Evolutionary conservation across 768 basidiomycete species (phyloP).

Genomic region (Postia placenta): DNA sequence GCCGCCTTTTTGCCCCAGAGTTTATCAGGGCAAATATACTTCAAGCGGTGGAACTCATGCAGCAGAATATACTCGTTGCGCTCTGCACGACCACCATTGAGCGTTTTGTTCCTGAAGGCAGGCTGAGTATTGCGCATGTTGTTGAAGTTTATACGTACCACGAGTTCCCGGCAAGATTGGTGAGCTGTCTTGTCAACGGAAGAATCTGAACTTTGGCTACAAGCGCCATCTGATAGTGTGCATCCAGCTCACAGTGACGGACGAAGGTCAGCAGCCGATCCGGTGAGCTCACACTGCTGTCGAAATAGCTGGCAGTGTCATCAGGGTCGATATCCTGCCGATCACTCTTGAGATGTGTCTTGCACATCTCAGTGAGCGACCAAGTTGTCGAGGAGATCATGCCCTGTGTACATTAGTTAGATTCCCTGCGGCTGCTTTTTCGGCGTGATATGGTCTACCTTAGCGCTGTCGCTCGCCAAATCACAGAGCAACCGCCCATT

Average conservation of each 20-base stretch:
- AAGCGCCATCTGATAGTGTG: conserved; percentile 97
- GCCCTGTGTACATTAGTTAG: conserved; percentile 40
- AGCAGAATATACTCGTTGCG: conserved; percentile 98
- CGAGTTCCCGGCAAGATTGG: conserved; percentile 93
- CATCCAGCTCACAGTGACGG: conserved; percentile 90
- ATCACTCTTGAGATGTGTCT: conserved; percentile 77
- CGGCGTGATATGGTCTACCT: conserved; percentile 40
- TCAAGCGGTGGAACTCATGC: conserved; percentile 94
- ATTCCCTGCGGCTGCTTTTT: background rate
- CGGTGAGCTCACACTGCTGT: conserved; percentile 71
- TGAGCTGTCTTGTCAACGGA: conserved; percentile 88
- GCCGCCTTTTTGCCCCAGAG: conserved; percentile 70
- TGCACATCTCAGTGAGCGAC: conserved; percentile 97
- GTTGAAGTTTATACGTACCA: conserved; percentile 51
- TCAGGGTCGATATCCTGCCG: conserved; percentile 95
- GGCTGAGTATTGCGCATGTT: background rate
- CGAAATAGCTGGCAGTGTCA: conserved; percentile 88
- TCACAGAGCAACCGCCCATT: conserved; percentile 88
- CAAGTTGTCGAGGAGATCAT: conserved; percentile 98
- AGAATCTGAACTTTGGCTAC: conserved; percentile 90
- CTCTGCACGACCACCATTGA: conserved; percentile 96
- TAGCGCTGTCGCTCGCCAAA: conserved; percentile 89
- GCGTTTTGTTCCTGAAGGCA: conserved; percentile 79
- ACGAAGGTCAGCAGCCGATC: conserved; percentile 83
- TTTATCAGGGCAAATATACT: conserved; percentile 97